These are phyloP conservation scores for Wakefieldia striispora DNA, from an alignment of 768 basidiomycete species.

Conservation along the genomic window DNA sequence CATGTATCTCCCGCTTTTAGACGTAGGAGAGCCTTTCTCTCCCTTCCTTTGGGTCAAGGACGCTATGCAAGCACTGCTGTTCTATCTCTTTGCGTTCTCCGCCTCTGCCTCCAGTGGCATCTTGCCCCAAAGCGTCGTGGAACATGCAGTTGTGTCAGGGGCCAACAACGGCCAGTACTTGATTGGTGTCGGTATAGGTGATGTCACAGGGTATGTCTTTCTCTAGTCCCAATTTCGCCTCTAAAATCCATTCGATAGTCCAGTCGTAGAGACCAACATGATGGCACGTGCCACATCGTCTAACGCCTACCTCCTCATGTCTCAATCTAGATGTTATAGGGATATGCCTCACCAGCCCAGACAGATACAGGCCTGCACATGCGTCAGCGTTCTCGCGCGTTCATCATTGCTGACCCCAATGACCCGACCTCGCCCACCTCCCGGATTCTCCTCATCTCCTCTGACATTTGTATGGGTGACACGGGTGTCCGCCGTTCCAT, in stretches of 20 bases:
- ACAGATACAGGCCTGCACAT: constrained; percentile 75
- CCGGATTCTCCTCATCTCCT: constrained; percentile 72
- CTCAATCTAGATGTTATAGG: constrained; percentile 35
- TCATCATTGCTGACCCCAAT: constrained; percentile 57
- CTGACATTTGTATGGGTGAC: constrained; percentile 86
- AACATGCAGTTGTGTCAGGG: neutral
- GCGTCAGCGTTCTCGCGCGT: constrained; percentile 76
- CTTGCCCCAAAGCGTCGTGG: constrained; percentile 8
- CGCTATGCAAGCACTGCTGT: constrained; percentile 38
- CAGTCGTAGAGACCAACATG: constrained; percentile 82
- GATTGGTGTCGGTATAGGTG: constrained; percentile 46
- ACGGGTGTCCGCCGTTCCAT: constrained; percentile 71
- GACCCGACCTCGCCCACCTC: constrained; percentile 41
- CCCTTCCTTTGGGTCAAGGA: constrained; percentile 31
- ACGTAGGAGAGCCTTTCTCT: constrained; percentile 15
- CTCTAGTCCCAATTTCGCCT: neutral
- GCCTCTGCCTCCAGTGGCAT: constrained; percentile 32
- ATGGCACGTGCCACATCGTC: constrained; percentile 46
- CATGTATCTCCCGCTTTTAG: constrained; percentile 24
- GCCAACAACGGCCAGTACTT: constrained; percentile 20
- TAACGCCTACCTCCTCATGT: neutral
- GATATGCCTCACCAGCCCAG: constrained; percentile 64
- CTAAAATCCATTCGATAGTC: constrained; percentile 35
- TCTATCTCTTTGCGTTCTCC: constrained; percentile 46
- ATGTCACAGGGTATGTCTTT: constrained; percentile 62